Evolutionary conservation across 1,139 yeast species (phyloP).

Genomic region (Sugiyamaella paludigena): DNA sequence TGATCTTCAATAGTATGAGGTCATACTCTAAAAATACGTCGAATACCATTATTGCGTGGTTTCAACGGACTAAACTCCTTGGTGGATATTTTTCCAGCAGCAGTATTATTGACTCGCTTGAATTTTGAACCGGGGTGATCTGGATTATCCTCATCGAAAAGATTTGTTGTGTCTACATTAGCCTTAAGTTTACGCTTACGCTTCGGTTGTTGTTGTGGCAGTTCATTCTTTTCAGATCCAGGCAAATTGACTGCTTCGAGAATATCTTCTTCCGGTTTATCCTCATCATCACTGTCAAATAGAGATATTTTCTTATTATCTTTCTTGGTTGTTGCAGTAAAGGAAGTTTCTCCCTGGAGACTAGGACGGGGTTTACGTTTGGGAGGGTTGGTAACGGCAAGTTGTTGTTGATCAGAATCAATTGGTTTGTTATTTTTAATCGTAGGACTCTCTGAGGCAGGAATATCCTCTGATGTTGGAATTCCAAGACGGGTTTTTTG

Average conservation of each 20-base stretch:
- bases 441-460: background rate
- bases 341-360: slow-evolving; percentile 13
- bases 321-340: slow-evolving; percentile 18
- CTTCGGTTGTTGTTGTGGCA: slow-evolving; percentile 2
- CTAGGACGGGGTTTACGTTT: slow-evolving; percentile 15
- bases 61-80: slow-evolving; percentile 27
- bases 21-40: slow-evolving; percentile 20
- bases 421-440: background rate
- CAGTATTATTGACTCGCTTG: slow-evolving; percentile 20
- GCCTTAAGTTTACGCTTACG: slow-evolving; percentile 22
- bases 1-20: no score
- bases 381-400: background rate
- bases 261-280: background rate
- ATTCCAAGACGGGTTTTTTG: background rate
- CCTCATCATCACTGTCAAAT: slow-evolving; percentile 22
- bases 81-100: slow-evolving; percentile 7
- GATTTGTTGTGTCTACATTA: slow-evolving; percentile 15
- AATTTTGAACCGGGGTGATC: slow-evolving; percentile 26
- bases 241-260: background rate
- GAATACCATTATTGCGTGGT: slow-evolving; percentile 20
- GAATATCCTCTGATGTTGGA: background rate
- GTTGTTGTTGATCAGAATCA: background rate
- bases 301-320: slow-evolving; percentile 23
- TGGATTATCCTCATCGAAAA: slow-evolving; percentile 24
- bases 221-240: slow-evolving; percentile 5